phyloP scores from a whole-genome alignment of 495 filamentous ascomycete species.

The Geopyxis carbonaria region DNA sequence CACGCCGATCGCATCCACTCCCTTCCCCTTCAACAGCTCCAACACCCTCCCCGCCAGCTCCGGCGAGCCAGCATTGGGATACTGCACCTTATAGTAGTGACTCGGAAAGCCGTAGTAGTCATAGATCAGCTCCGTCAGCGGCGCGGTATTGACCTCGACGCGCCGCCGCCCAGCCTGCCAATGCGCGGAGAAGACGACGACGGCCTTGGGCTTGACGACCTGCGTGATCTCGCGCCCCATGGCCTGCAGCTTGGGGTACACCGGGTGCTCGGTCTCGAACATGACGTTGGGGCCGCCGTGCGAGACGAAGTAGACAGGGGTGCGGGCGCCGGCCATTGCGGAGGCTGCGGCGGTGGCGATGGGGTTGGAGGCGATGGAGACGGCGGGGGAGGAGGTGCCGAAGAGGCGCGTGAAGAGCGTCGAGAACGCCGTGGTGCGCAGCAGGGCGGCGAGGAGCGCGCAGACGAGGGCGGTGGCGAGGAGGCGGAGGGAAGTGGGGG shows the following conservation, averaged over 20 bases:
- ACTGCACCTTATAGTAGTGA: constrained; percentile 44
- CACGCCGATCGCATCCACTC: constrained; percentile 47
- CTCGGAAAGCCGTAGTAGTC: constrained; percentile 72
- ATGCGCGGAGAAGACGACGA: constrained; percentile 78
- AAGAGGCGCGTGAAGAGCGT: too few species aligned
- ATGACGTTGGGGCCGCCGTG: constrained; percentile 69
- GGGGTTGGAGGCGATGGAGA: too few species aligned
- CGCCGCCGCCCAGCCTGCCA: constrained; percentile 48
- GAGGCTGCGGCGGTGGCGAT: too few species aligned
- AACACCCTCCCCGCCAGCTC: constrained; percentile 50
- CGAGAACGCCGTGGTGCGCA: too few species aligned
- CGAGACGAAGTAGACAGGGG: constrained; percentile 63
- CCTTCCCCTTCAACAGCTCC: constrained; percentile 37
- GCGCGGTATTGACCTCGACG: constrained; percentile 57
- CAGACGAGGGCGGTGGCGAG: too few species aligned
- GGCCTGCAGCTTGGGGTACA: constrained; percentile 46
- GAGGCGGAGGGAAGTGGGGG: too few species aligned
- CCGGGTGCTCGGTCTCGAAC: constrained; percentile 56
- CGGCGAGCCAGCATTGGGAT: constrained; percentile 49
- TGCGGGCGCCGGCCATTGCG: too few species aligned
- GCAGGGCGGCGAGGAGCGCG: too few species aligned
- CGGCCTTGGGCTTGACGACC: constrained; percentile 59
- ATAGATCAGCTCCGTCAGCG: constrained; percentile 58
- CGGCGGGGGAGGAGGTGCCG: too few species aligned
- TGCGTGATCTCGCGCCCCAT: constrained; percentile 67